A percentile compares a stretch with the other conserved stretches of the same genome.
phyloP scores from a whole-genome alignment of 768 basidiomycete genomes.

The Pisolithus tinctorius region DNA sequence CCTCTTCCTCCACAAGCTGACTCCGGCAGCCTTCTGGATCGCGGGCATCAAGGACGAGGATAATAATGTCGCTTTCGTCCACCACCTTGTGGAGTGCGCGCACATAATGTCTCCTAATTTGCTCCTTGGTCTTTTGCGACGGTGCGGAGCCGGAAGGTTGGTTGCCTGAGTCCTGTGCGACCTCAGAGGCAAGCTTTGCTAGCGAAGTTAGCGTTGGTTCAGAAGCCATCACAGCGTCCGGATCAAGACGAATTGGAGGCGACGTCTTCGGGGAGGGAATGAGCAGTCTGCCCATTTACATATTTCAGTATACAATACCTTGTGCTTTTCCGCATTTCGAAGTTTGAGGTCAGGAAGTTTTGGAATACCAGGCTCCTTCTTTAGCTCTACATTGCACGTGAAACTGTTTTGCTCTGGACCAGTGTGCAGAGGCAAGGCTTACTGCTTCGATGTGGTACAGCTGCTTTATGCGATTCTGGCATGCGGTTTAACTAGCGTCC shows the following conservation, averaged over 20 bases:
- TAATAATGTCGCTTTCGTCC: constrained; percentile 85
- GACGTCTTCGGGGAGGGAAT: constrained; percentile 14
- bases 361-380: constrained; percentile 87
- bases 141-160: constrained; percentile 26
- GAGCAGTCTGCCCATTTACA: not conserved
- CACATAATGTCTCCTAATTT: constrained; percentile 66
- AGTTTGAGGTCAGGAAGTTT: constrained; percentile 70
- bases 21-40: constrained; percentile 95
- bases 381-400: constrained; percentile 47
- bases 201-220: constrained; percentile 65
- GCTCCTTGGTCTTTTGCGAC: constrained; percentile 54
- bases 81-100: constrained; percentile 86
- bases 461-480: constrained; percentile 19
- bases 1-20: constrained; percentile 90
- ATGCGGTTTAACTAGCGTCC: not conserved
- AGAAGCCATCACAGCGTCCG: constrained; percentile 63
- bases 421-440: not conserved
- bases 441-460: constrained; percentile 22
- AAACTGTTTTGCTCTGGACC: constrained; percentile 1
- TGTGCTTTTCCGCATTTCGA: constrained; percentile 45
- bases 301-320: constrained; percentile 30
- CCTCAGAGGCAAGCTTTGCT: constrained; percentile 41
- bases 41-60: constrained; percentile 87
- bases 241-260: constrained; percentile 31
- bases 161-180: constrained; percentile 4